phyloP scores from a whole-genome alignment of 2,329 filamentous ascomycete genomes.

The Apiospora arundinis region DNA sequence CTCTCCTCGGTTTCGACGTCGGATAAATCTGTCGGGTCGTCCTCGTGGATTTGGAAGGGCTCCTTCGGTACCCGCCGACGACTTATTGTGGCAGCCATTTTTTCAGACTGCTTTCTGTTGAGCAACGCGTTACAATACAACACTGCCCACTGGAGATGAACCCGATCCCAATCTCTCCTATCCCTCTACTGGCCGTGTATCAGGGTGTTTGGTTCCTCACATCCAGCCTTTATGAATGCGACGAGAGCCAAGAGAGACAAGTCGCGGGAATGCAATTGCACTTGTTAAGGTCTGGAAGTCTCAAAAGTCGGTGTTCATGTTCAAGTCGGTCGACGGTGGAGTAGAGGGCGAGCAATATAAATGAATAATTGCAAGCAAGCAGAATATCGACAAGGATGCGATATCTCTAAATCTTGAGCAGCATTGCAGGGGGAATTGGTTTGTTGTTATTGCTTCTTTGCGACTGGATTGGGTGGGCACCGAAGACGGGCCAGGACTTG shows the following conservation, averaged over 20 bases:
- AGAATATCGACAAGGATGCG: conserved; percentile 1
- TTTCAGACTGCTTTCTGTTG: background rate
- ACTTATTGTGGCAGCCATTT: conserved; percentile 37
- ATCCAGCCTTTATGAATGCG: background rate
- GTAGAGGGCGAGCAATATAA: background rate
- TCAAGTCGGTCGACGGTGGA: background rate
- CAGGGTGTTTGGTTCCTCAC: background rate
- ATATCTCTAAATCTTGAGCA: background rate
- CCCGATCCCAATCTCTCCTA: background rate
- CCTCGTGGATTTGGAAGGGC: conserved; percentile 45
- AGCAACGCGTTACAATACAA: background rate
- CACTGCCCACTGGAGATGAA: background rate
- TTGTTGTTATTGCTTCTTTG: conserved; percentile 19
- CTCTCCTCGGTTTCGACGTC: conserved; percentile 36
- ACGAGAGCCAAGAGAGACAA: background rate
- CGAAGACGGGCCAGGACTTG: background rate
- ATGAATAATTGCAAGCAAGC: conserved; percentile 3
- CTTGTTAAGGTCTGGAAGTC: background rate
- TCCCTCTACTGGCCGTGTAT: background rate
- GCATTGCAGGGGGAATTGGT: background rate
- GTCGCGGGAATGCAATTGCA: background rate
- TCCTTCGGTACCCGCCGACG: conserved; percentile 38
- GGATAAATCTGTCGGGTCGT: conserved; percentile 36
- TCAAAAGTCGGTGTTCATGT: background rate
- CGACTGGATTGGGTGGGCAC: conserved; percentile 9